phyloP scores from a whole-genome alignment of 495 filamentous ascomycete species.

The Thozetella sp. region DNA sequence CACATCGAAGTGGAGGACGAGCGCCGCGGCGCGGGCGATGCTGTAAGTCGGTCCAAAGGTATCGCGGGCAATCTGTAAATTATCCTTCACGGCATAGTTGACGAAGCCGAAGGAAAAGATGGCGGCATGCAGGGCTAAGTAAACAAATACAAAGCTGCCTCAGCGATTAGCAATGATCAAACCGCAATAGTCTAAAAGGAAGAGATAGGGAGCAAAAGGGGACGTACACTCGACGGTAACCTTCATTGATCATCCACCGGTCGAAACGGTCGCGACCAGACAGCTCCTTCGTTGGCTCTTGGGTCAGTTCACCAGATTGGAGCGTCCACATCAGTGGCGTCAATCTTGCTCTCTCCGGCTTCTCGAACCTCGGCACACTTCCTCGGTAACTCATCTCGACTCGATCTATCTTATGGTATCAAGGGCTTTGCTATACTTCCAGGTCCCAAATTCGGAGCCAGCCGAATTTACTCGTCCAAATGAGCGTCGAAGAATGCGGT shows the following conservation, averaged over 20 bases:
- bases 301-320: conserved; percentile 70
- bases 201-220: conserved; percentile 16
- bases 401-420: too few species aligned
- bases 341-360: conserved; percentile 66
- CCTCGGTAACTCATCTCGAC: too few species aligned
- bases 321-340: conserved; percentile 69
- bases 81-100: conserved; percentile 75
- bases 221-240: conserved; percentile 71
- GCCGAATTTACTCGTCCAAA: too few species aligned
- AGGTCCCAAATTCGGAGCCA: too few species aligned
- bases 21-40: conserved; percentile 70
- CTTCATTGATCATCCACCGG: conserved; percentile 78
- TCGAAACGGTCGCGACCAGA: conserved; percentile 52
- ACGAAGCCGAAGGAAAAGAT: conserved; percentile 78
- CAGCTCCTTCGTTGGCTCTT: conserved; percentile 61
- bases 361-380: too few species aligned
- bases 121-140: conserved; percentile 65
- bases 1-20: conserved; percentile 76
- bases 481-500: too few species aligned
- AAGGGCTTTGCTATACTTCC: too few species aligned
- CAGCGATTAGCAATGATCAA: too few species aligned
- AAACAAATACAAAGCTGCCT: conserved; percentile 75
- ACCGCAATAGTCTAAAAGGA: too few species aligned
- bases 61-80: conserved; percentile 57
- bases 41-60: conserved; percentile 72